Conservation (phyloP, 2,329 filamentous ascomycete species). For the Fusarium sp. region DNA sequence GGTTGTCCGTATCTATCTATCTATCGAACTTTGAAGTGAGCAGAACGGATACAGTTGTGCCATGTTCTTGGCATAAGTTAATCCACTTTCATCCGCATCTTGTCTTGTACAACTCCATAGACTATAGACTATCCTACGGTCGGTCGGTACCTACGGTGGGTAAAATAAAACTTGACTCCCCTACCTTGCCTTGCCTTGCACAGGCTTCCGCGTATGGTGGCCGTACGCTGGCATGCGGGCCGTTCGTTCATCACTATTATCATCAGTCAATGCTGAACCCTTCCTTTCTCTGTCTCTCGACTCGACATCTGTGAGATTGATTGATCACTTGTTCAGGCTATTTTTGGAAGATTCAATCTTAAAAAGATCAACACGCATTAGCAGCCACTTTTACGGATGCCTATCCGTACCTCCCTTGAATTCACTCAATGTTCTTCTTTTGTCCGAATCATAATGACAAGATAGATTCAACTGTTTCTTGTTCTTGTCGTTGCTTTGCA, state of each 20-base stretch:
- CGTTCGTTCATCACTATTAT: conserved; percentile 13
- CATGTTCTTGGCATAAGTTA: conserved; percentile 18
- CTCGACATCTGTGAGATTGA: conserved; percentile 19
- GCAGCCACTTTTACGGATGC: conserved; percentile 1
- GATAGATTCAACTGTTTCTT: conserved; percentile 1
- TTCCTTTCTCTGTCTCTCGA: neutral
- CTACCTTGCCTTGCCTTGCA: neutral
- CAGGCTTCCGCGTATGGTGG: conserved; percentile 16
- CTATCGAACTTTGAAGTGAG: neutral
- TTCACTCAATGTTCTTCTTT: neutral
- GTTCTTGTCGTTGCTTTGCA: conserved; percentile 6
- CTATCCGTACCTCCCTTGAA: conserved; percentile 8
- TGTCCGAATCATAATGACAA: neutral
- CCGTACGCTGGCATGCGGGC: conserved; percentile 32
- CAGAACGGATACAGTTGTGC: conserved; percentile 11
- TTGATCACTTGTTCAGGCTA: conserved; percentile 25
- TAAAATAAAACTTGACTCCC: conserved; percentile 8
- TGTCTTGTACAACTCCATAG: neutral
- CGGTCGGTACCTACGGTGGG: neutral
- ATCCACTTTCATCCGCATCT: neutral
- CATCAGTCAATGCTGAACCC: conserved; percentile 12
- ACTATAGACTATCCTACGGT: neutral
- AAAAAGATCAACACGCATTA: conserved; percentile 30
- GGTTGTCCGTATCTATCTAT: neutral
- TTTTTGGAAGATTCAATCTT: conserved; percentile 40